Conservation (phyloP, 441 rosid genomes). For the Bocquillonia castaneifolia region DNA sequence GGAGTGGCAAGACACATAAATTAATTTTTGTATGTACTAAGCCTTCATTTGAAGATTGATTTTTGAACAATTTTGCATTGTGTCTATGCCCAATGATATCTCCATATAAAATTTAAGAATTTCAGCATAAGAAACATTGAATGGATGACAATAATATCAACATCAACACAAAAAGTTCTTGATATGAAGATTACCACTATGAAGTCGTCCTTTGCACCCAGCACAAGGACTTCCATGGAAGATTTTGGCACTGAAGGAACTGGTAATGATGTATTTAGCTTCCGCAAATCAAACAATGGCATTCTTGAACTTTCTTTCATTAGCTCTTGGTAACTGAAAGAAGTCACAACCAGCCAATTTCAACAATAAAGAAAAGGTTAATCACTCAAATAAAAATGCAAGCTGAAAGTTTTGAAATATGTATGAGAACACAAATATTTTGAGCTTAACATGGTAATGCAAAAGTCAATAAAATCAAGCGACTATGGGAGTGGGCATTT, state of each 20-base stretch:
- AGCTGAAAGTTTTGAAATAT: not conserved
- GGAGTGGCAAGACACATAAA: no score
- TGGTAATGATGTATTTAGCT: slow-evolving; percentile 81
- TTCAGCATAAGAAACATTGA: not conserved
- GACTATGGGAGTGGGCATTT: not conserved
- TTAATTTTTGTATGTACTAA: not conserved
- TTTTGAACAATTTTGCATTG: not conserved
- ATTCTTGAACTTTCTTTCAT: slow-evolving; percentile 77
- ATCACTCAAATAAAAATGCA: not conserved
- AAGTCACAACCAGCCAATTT: not conserved
- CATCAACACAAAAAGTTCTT: not conserved
- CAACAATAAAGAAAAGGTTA: not conserved
- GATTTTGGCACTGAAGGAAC: slow-evolving; percentile 56
- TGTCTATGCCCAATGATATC: not conserved
- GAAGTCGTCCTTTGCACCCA: slow-evolving; percentile 79
- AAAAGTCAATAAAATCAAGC: not conserved
- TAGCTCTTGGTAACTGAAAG: slow-evolving; percentile 67
- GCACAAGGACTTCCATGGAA: slow-evolving; percentile 46
- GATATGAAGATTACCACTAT: slow-evolving; percentile 62
- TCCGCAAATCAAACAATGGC: slow-evolving; percentile 76
- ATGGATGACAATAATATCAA: not conserved
- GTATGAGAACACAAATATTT: not conserved
- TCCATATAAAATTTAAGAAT: not conserved
- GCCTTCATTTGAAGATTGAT: not conserved
- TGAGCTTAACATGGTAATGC: not conserved